These are phyloP conservation scores for Calonectria pseudoturangicola DNA, from an alignment of 2,329 filamentous ascomycete species.

Conservation along the genomic window DNA sequence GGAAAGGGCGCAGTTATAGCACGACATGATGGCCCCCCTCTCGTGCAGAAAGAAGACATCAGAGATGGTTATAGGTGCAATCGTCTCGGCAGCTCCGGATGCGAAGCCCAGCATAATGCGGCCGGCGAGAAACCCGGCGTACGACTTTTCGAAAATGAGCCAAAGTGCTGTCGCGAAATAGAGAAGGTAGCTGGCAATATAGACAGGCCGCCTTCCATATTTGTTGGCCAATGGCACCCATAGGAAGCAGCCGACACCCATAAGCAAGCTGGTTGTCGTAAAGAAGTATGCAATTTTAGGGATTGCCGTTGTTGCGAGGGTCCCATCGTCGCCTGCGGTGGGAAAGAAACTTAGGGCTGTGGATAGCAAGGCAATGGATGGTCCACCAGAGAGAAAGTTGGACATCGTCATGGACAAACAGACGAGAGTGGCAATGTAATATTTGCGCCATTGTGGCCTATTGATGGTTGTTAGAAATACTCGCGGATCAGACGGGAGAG, in stretches of 20 bases:
- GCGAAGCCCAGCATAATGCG: conserved; percentile 72
- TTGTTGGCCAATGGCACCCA: conserved; percentile 69
- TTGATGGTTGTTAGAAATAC: conserved; percentile 30
- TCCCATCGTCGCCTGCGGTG: conserved; percentile 52
- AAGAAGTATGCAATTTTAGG: conserved; percentile 71
- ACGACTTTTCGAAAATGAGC: conserved; percentile 65
- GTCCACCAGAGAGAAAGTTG: conserved; percentile 75
- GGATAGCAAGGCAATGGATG: conserved; percentile 69
- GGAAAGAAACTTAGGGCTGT: conserved; percentile 69
- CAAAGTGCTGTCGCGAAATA: conserved; percentile 65
- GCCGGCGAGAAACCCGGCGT: conserved; percentile 64
- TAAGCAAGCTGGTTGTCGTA: conserved; percentile 68
- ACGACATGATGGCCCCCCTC: conserved; percentile 70
- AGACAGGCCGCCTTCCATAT: conserved; percentile 65
- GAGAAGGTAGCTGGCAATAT: conserved; percentile 65
- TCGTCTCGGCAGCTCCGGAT: conserved; percentile 71
- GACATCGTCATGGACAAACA: conserved; percentile 73
- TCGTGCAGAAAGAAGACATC: conserved; percentile 76
- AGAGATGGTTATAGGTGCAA: conserved; percentile 70
- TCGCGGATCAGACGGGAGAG: conserved; percentile 39
- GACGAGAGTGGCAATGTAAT: conserved; percentile 69
- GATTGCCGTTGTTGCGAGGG: conserved; percentile 59
- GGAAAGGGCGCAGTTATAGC: conserved; percentile 64
- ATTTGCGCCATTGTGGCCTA: conserved; percentile 67
- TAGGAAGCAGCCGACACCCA: conserved; percentile 61